phyloP scores from a whole-genome alignment of 2,329 filamentous ascomycete genomes.

The Hirsutella thompsonii region DNA sequence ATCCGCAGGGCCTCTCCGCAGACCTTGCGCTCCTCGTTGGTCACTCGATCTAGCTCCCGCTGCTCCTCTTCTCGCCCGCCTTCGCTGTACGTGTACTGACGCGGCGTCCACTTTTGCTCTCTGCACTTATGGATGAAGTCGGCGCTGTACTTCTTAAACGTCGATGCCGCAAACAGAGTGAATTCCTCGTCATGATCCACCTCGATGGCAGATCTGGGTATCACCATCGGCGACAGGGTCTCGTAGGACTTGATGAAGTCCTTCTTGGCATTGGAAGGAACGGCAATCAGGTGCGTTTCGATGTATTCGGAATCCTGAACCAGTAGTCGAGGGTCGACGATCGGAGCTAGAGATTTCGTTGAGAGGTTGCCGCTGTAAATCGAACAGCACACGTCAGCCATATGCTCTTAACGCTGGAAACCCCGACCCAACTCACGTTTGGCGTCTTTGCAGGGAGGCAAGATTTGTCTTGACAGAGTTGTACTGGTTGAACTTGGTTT shows the following conservation, averaged over 20 bases:
- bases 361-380: constrained; percentile 71
- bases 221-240: constrained; percentile 78
- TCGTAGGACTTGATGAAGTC: constrained; percentile 88
- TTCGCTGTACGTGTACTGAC: constrained; percentile 87
- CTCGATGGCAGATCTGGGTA: constrained; percentile 72
- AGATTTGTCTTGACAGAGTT: constrained; percentile 81
- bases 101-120: constrained; percentile 87
- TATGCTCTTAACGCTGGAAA: too few species aligned
- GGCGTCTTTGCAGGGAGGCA: constrained; percentile 68
- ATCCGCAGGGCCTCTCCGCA: constrained; percentile 86
- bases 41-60: constrained; percentile 70
- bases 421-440: constrained; percentile 75
- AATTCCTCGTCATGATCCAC: constrained; percentile 85
- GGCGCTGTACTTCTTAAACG: constrained; percentile 79
- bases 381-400: constrained; percentile 2
- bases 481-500: constrained; percentile 88
- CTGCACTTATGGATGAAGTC: constrained; percentile 90
- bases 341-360: constrained; percentile 82
- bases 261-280: constrained; percentile 67
- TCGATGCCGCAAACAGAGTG: constrained; percentile 73
- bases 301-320: constrained; percentile 91
- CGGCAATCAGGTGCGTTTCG: constrained; percentile 85
- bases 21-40: constrained; percentile 76
- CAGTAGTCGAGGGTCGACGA: constrained; percentile 69
- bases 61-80: constrained; percentile 83